Evolutionary conservation across 257 asterid species (phyloP), one percentile per base, ranked within the genome.

Genomic region (Solanum tarapatanum): DNA sequence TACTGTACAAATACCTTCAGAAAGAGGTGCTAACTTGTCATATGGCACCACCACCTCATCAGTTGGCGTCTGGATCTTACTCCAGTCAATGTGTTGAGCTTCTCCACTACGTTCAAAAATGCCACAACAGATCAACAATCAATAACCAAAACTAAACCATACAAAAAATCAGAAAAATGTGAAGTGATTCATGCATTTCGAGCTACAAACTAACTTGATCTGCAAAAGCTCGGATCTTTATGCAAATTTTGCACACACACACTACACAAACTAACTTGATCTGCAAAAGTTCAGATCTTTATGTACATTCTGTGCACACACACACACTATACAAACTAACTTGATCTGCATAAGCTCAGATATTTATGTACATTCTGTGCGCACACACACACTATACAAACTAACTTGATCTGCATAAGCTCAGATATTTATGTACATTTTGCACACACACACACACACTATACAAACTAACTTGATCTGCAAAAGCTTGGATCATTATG

Each of bases 11-110:
- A 66, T 90, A 97, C 99, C 99, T 95, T 95, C 95, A 66, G 98
- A 91, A 60, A 93, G 92, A 58, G 99, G 92, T 70, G 96, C 90
- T 84, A 97, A 93, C 88, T 93, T 85, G 90, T 95, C 87, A 62
- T 62, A 84, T 12, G 87, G 87, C 87, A 84, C 87, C 88, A 91
- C 93, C 79, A 91, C 90, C 75, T 91, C 91, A 72, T 91, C 91
- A 33, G 93, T 91, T 2, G 93, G 91, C 3, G 93, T 91, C 89
- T 89, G 88, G 90, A 91, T 91, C 88, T 91, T 91, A 87, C 91
- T 89, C 93, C 91, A 89, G 30, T 91, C 91, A n/a, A 91, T 90
- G 36, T 86, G 88, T 30, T 91, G 91, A 0, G 91, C 93, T 82
- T 91, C 93, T 10, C 93, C 93, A 32, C 93, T 91, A 11, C 17